Evolutionary conservation across 208 protist genomes (phyloP).

Genomic region (Trypanosoma congolense): DNA sequence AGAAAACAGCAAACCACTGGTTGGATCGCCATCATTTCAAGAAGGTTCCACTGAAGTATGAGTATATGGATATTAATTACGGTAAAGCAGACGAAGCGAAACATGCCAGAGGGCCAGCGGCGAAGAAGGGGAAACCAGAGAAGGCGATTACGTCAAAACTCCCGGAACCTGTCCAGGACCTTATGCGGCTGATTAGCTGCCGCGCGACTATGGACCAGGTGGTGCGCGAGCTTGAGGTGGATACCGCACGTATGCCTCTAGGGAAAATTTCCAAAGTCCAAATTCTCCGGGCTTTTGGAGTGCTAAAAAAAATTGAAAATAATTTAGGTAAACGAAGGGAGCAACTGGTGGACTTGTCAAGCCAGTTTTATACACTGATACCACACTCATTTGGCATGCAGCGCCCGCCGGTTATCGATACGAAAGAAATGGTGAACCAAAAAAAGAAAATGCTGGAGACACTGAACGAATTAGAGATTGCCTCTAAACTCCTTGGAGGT

Average conservation of each 20-base stretch:
- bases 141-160: slow-evolving; percentile 35
- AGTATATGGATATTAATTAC: slow-evolving; percentile 83
- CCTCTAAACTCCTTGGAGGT: slow-evolving; percentile 51
- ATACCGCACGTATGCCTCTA: slow-evolving; percentile 74
- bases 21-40: slow-evolving; percentile 29
- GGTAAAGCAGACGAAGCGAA: slow-evolving; percentile 21
- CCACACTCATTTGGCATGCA: slow-evolving; percentile 71
- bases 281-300: slow-evolving; percentile 46
- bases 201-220: slow-evolving; percentile 48
- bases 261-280: slow-evolving; percentile 79
- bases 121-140: slow-evolving; percentile 16
- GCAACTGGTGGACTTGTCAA: slow-evolving; percentile 35
- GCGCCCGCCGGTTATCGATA: slow-evolving; percentile 53
- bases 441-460: slow-evolving; percentile 82
- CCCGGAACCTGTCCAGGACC: slow-evolving; percentile 29
- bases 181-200: slow-evolving; percentile 68
- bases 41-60: slow-evolving; percentile 56
- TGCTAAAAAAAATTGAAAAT: slow-evolving; percentile 49
- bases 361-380: slow-evolving; percentile 80
- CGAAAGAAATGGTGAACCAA: slow-evolving; percentile 39
- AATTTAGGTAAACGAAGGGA: slow-evolving; percentile 50
- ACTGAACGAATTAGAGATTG: slow-evolving; percentile 76
- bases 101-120: slow-evolving; percentile 12
- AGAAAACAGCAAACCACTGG: slow-evolving; percentile 70
- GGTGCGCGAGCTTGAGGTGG: slow-evolving; percentile 74